Base-by-base conservation (phyloP, 1,284 basidiomycete genomes). In the Ganoderma multipileum region DNA sequence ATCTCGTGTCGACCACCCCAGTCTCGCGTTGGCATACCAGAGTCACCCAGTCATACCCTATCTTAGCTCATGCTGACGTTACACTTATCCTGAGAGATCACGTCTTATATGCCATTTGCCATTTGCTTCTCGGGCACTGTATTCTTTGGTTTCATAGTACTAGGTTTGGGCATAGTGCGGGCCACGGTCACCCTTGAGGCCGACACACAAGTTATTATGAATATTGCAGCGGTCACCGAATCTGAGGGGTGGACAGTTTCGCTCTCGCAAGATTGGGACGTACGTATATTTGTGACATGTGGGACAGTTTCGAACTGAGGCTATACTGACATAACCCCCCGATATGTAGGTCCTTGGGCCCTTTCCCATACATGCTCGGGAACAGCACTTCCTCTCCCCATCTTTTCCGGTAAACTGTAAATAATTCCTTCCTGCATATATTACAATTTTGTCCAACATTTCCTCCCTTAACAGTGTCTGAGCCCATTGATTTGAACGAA, bases 361-460 rank as follows among this genome's bases (percentile, higher is more conserved):
- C 0, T 94, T 94, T 76, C 93, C 93, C 2, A 88, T 93, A 38
- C 91, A 93, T 71, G 92, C 93, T 11, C 84, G 93, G 74, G 93
- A 95, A 74, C 93, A 94, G 66, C 89, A 94, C 68, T 89, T 89
- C 73, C 79, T 95, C 16, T 91, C 91, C 1, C 93, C 93, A 1
- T 85, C 89, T 1, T 94, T 88, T 74, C 93, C 92, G 23, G 74
- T 94, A 18, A 82, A 91, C 70, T 76, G 92, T 90, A 77, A 81
- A 79, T 71, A 68, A 11, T 55, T 55, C 52, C 30, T 36, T 30
- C 38, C 52, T 47, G 23, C 18, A 16, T 33, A 30, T 47, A 18
- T 33, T 5, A 14, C 41, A 26, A 39, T 28, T 52, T 14, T 33
- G 50, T 8, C 8, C 36, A 33, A 26, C 23, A 1, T 18, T 18